Base-by-base conservation (phyloP, 1,139 yeast species). In the Saccharomycopsis crataegensis region DNA sequence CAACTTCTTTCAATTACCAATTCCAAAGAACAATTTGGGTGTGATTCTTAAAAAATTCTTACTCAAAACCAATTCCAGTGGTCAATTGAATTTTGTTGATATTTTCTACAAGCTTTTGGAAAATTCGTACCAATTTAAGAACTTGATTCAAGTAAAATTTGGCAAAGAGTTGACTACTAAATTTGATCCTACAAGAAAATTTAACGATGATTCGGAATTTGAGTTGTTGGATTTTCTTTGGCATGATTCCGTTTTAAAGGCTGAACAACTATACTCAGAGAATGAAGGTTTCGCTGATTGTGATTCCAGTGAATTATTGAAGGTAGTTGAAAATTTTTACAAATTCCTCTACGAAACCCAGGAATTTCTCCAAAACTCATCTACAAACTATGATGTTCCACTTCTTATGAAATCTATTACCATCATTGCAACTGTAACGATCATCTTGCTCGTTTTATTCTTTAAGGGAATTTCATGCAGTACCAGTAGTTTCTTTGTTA, bases 1-100 rank as follows among this genome's bases (percentile, higher is more conserved):
- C 0, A 72, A 83, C 3, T 70, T 93, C 7, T 73, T 91, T 55
- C 85, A 87, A 52, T 71, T 91, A 16, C 94, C 96, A 0, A 82
- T 90, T 36, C 99, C 99, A 0, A 82, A 79, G 58, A 93, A 94
- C 64, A 88, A 81, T 60, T 73, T 93, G 16, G 99, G 99, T 1
- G 75, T 86, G 0, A 63, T 91, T 6, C 76, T 89, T 2, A 71
- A 74, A 1, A 79, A 79, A 6, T 67, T 89, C 36, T 68, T 88
- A 16, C 70, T 69, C 58, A 70, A 1, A 76, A 76, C n/a, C 14
- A 38, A 40, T 8, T 14, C 37, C 8, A 46, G 34, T n/a, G 40
- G 40, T 11, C 9, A 11, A 11, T 6, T 50, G 11, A 67, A 68
- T 48, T 57, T 61, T 1, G 67, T 69, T 3, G 69, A 86, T 0